Percentiles rank a stretch among this genome's conserved stretches.
These are phyloP conservation scores for Aureobasidium sp. DNA, from an alignment of 2,329 filamentous ascomycete genomes.

Conservation along the genomic window DNA sequence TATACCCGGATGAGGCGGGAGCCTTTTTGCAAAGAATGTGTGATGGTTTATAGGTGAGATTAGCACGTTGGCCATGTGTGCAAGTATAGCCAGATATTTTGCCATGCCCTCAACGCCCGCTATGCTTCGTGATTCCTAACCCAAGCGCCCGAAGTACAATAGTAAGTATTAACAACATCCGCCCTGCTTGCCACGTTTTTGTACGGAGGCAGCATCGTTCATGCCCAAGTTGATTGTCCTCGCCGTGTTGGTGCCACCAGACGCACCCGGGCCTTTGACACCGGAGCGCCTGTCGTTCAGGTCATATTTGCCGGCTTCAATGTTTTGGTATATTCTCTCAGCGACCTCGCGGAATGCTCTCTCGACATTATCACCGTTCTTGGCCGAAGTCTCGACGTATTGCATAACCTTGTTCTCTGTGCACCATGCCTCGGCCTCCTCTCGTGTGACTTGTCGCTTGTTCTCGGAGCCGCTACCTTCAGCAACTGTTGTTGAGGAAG, in stretches of 20 bases:
- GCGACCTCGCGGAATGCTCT: slow-evolving; percentile 87
- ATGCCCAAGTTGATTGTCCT: slow-evolving; percentile 36
- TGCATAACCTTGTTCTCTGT: slow-evolving; percentile 74
- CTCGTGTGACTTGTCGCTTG: slow-evolving; percentile 67
- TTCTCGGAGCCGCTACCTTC: slow-evolving; percentile 37
- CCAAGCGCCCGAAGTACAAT: neutral
- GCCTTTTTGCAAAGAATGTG: too few relatives aligned
- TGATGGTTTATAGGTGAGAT: neutral
- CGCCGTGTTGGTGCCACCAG: slow-evolving; percentile 33
- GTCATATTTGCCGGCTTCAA: slow-evolving; percentile 90
- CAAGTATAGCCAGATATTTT: neutral
- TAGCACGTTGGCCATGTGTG: neutral
- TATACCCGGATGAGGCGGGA: too few relatives aligned
- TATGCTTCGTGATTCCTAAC: neutral
- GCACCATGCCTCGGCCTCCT: slow-evolving; percentile 89
- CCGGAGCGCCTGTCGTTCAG: slow-evolving; percentile 86
- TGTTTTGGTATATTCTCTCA: slow-evolving; percentile 93
- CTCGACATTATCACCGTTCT: slow-evolving; percentile 91
- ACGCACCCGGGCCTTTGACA: slow-evolving; percentile 60
- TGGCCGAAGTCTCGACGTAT: slow-evolving; percentile 94
- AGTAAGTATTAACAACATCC: slow-evolving; percentile 21
- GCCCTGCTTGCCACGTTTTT: slow-evolving; percentile 21
- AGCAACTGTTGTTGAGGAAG: slow-evolving; percentile 35
- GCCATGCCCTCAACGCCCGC: slow-evolving; percentile 6
- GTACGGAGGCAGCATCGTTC: slow-evolving; percentile 28